Evolutionary conservation across 257 asterid species (phyloP), one percentile per base, ranked within the genome.

Genomic region (Jacaranda copaia): DNA sequence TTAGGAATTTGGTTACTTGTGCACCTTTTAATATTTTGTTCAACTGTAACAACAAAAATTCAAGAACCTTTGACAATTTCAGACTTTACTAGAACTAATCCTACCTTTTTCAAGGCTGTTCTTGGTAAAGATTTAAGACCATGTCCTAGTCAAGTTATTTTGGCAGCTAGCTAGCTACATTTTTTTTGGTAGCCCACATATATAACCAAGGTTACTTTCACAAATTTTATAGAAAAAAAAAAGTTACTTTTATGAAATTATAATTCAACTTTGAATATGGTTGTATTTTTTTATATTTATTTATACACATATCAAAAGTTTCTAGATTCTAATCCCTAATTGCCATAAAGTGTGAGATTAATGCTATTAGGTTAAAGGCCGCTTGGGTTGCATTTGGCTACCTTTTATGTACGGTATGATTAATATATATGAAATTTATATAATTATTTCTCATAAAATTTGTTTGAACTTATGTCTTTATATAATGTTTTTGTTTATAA

Each of bases 31-130:
- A 36, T 45, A 48, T 75, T 64, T 53, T 58, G 18, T 42, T 67
- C 46, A 45, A 56, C n/a, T 57, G 51, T 58, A 59, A 59, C 59
- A 9, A 20, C 59, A 55, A 15, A 14, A 68, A 12, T 13, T 12
- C 35, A 25, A 18, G 35, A 49, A 70, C 11, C 55, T 39, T 71
- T 38, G 66, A 71, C 76, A 55, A 71, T 39, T 55, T 71, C 19
- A 35, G 63, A 36, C 64, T 53, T 68, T 38, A 15, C 49, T 5
- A 35, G 18, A 55, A 15, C 66, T 38, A 52, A 70, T 53, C 52
- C 61, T 15, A 52, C 63, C 49, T 36, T 39, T 4, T 32, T 20
- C 39, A 16, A 55, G 4, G 3, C 14, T 68, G 14, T 16, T n/a
- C 25, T 36, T 12, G 56, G 56, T 46, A 2, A 43, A 19, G 43